Evolutionary conservation across 805 yeast genomes (phyloP).

Genomic region (Pichia cabralensis): DNA sequence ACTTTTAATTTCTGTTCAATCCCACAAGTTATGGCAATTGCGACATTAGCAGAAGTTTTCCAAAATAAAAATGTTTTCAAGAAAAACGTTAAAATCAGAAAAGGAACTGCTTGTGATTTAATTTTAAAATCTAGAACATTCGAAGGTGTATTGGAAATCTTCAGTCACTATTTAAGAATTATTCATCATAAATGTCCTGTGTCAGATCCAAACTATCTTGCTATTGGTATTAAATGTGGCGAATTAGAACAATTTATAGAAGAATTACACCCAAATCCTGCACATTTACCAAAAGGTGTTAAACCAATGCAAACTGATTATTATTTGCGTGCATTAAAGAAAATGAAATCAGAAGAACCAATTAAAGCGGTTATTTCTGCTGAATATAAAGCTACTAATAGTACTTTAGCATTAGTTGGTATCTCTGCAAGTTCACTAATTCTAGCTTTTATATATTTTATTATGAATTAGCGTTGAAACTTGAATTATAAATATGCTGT

Average conservation of each 20-base stretch:
- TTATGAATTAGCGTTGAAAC: background rate
- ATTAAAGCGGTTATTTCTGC: slow-evolving; percentile 10
- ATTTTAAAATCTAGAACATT: slow-evolving; percentile 67
- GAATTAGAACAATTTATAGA: slow-evolving; percentile 86
- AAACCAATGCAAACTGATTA: slow-evolving; percentile 36
- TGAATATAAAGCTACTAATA: slow-evolving; percentile 13
- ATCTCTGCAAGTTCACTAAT: slow-evolving; percentile 14
- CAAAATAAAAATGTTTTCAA: slow-evolving; percentile 68
- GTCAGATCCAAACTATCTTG: slow-evolving; percentile 75
- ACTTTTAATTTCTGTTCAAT: slow-evolving; percentile 89
- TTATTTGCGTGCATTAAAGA: slow-evolving; percentile 37
- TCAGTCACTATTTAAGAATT: slow-evolving; percentile 59
- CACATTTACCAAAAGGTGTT: slow-evolving; percentile 47
- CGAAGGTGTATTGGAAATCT: slow-evolving; percentile 66
- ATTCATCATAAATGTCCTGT: slow-evolving; percentile 77
- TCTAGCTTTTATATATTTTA: slow-evolving; percentile 5
- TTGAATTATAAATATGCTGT: background rate
- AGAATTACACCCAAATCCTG: slow-evolving; percentile 48
- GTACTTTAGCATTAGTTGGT: slow-evolving; percentile 13
- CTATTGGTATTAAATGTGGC: slow-evolving; percentile 77
- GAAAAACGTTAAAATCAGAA: slow-evolving; percentile 74
- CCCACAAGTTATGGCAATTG: slow-evolving; percentile 99
- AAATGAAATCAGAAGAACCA: slow-evolving; percentile 28
- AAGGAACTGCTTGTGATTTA: slow-evolving; percentile 73
- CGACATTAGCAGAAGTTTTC: slow-evolving; percentile 80